Conservation (phyloP, 257 asterid species). For the Petrea volubilis region DNA sequence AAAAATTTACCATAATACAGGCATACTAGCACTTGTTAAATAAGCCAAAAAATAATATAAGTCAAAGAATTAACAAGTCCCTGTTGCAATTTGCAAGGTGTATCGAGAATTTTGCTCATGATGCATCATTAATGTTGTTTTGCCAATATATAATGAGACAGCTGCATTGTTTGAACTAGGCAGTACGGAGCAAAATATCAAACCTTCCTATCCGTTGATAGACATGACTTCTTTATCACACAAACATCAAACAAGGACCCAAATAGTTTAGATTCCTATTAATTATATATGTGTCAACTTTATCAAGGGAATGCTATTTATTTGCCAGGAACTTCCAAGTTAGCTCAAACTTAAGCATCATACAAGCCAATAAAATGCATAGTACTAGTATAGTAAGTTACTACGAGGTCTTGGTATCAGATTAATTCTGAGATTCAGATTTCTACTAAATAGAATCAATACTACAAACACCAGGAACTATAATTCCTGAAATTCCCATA, state of each 20-base stretch:
- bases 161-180: not conserved
- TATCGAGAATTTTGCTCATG: not conserved
- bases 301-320: not conserved
- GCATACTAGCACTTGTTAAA: not conserved
- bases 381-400: too few species aligned
- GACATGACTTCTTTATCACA: not conserved
- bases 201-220: not conserved
- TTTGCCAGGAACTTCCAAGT: not conserved
- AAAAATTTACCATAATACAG: not conserved
- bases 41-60: not conserved
- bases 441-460: not conserved
- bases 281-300: not conserved
- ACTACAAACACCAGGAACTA: not conserved
- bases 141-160: not conserved
- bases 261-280: not conserved
- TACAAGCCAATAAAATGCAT: conserved; percentile 9
- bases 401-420: not conserved
- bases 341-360: conserved; percentile 1
- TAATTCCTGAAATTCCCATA: not conserved
- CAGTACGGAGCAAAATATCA: not conserved
- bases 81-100: not conserved
- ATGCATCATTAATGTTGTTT: not conserved
- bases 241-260: not conserved
- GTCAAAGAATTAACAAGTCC: not conserved
- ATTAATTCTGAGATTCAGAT: not conserved